Conservation (phyloP, 2,329 filamentous ascomycete genomes). For the Clarireedia homoeocarpa region DNA sequence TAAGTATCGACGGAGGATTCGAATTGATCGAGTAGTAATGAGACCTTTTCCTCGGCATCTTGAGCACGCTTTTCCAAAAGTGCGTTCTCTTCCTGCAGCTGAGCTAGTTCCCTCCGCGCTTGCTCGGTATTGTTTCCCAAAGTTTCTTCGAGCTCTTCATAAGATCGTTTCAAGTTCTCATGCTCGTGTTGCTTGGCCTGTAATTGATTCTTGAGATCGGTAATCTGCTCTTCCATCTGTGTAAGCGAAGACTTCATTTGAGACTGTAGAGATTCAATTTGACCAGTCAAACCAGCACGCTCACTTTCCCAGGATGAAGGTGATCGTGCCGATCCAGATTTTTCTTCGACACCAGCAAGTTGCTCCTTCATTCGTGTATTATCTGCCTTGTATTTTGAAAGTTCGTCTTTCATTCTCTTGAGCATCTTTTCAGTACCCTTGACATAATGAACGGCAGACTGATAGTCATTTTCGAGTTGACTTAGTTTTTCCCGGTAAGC, state of each 20-base stretch:
- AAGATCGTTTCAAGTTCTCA: conserved; percentile 52
- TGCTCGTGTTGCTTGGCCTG: conserved; percentile 57
- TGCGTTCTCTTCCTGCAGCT: conserved; percentile 74
- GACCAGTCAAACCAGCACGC: conserved; percentile 55
- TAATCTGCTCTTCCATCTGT: conserved; percentile 65
- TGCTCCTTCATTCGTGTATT: conserved; percentile 78
- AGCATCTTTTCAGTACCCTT: conserved; percentile 99
- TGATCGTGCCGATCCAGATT: conserved; percentile 34
- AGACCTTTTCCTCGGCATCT: conserved; percentile 90
- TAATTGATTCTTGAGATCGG: conserved; percentile 62
- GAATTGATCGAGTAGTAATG: conserved; percentile 87
- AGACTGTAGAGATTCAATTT: conserved; percentile 61
- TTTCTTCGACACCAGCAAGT: conserved; percentile 59
- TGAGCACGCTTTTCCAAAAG: conserved; percentile 74
- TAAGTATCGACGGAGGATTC: conserved; percentile 92
- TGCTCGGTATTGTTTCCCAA: conserved; percentile 47
- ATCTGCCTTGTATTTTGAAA: conserved; percentile 84
- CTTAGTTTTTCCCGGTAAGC: conserved; percentile 88
- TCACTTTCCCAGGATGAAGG: conserved; percentile 66
- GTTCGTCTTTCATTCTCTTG: conserved; percentile 94
- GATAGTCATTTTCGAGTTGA: conserved; percentile 93
- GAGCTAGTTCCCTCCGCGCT: conserved; percentile 63
- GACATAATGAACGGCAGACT: conserved; percentile 95
- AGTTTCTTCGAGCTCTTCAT: conserved; percentile 47
- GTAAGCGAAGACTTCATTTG: conserved; percentile 59